These are phyloP conservation scores for Neurospora hispaniola DNA, from an alignment of 495 filamentous ascomycete genomes.

Conservation along the genomic window DNA sequence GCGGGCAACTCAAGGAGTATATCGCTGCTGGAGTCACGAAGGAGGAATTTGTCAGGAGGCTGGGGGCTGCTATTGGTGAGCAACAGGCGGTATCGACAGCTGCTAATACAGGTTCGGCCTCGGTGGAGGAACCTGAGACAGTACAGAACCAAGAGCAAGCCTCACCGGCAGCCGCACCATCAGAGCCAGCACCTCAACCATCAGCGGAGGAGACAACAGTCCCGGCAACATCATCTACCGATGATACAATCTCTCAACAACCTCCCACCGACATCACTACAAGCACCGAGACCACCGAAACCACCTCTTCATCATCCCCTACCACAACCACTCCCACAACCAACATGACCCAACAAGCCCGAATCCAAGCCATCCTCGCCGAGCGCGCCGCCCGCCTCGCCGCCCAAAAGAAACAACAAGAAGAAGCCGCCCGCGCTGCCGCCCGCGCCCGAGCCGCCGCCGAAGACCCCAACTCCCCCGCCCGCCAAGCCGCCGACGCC, in stretches of 20 bases:
- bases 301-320: background rate
- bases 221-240: background rate
- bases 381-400: conserved; percentile 20
- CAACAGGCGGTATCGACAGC: background rate
- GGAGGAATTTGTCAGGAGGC: conserved; percentile 44
- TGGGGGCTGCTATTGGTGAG: conserved; percentile 28
- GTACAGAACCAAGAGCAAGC: background rate
- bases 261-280: background rate
- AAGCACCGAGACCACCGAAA: background rate
- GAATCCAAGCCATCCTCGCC: conserved; percentile 13
- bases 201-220: background rate
- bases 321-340: background rate
- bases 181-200: conserved; percentile 1
- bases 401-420: conserved; percentile 20
- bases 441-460: conserved; percentile 22
- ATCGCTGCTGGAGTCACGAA: conserved; percentile 47
- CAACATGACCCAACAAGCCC: conserved; percentile 6
- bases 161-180: background rate
- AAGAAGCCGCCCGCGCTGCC: conserved; percentile 19
- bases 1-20: conserved; percentile 54
- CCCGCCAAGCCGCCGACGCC: conserved; percentile 21
- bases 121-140: background rate
- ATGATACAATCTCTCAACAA: background rate
- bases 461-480: conserved; percentile 27
- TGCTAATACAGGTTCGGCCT: background rate